Base-by-base conservation (phyloP, 179 eudicot species). In the Nepenthes alata region DNA sequence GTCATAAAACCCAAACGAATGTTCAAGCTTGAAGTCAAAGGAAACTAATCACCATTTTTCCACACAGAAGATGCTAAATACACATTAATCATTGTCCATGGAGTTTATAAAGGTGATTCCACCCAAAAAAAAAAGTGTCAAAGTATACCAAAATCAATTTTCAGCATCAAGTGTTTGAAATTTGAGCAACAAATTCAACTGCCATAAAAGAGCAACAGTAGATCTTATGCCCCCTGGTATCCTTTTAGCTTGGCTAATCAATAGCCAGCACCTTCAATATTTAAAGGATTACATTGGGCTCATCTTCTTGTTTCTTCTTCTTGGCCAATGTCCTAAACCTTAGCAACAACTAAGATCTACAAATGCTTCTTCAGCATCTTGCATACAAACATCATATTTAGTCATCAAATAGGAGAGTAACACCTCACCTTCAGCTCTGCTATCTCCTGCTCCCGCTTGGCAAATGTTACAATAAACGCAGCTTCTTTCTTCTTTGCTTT, bases 401-500 rank as follows among this genome's bases (percentile, higher is more conserved):
- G 12, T n/a, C 11, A 10, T 13, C 53, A 50, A 11, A 50, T n/a
- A 50, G n/a, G 15, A 50, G n/a, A 13, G n/a, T 50, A 37, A 45
- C 47, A 51, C 55, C 74, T 67, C 56, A 90, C 99, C 96, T 90
- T 94, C 70, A 94, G 70, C 63, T 94, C 97, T 60, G 99, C 95
- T 63, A 89, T 85, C 81, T 94, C 99, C 83, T 90, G 97, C 75
- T 94, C 99, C 45, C 97, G 81, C 62, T 94, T 94, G 51, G 99
- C 91, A 85, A 87, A 84, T 35, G 95, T 87, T 64, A 90, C 96
- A 71, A 90, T 85, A 71, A 90, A 90, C 14, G 96, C 99, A 61
- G 99, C 99, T 84, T 94, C 99, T 77, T 87, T 94, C 64, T 85
- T 94, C 79, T 90, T 94, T 65, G 97, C 94, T 60, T 87, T 94